Evolutionary conservation across 768 basidiomycete genomes (phyloP), one percentile per base, ranked within the genome.

Genomic region (Lactarius trivialis): DNA sequence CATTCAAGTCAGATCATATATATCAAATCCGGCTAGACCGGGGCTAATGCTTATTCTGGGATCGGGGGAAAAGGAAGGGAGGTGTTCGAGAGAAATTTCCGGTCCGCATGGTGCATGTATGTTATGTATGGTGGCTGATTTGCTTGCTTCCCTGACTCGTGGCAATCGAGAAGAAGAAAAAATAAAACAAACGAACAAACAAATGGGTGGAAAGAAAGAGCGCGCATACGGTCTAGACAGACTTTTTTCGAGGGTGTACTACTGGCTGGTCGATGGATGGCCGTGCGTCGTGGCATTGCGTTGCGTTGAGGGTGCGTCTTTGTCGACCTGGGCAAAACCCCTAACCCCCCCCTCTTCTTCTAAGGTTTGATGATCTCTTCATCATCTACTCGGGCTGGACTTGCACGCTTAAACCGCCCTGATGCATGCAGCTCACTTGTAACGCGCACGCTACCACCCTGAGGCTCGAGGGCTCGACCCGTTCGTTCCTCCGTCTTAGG

Each of bases 91-190:
- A 24, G 45, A 48, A 58, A 48, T 30, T 48, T 57, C 52, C 45
- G 45, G 33, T 54, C 51, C 52, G 52, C 61, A 55, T 63, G 61
- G 61, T 57, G 57, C 34, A 62, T 57, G 61, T 56, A 61, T 58
- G 51, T 41, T 52, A 50, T 39, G 37, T n/a, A 37, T 37, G 41
- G n/a, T 41, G 41, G 41, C n/a, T 41, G 41, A 39, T 17, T n/a
- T 43, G 34, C 33, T 54, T 48, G 45, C 56, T 63, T 63, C 61
- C 56, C 51, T 62, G 61, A 58, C 61, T 56, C 60, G 24, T 57
- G 60, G 56, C 37, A 56, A 33, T 34, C 9, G 2, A 41, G 17
- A 41, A 41, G 8, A 41, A n/a, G 19, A 43, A 21, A 9, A n/a
- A n/a, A n/a, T 21, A 21, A 11, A 21, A 11, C 2, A 43, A 21